A percentile compares a stretch with the other conserved stretches of the same genome.
Evolutionary conservation across 73 alveolate genomes (phyloP).

Genomic region (Paraurostyla sp.): DNA sequence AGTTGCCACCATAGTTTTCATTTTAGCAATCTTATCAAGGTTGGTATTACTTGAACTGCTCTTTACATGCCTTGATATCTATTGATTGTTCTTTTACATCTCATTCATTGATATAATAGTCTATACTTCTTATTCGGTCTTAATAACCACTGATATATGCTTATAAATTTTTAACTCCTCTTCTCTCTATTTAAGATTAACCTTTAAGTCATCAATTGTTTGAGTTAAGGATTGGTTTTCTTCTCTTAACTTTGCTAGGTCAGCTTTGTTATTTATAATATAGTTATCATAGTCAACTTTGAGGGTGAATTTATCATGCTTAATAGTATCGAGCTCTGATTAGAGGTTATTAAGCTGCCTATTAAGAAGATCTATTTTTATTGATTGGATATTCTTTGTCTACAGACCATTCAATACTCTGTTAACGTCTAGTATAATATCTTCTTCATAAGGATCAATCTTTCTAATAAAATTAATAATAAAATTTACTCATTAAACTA

Average conservation of each 20-base stretch:
- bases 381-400: not conserved
- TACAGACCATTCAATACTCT: not conserved
- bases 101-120: slow-evolving; percentile 4
- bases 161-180: not conserved
- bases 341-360: not conserved
- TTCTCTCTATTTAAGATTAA: not conserved
- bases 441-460: slow-evolving; percentile 43
- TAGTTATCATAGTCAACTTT: no score
- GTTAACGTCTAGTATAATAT: not conserved
- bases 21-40: not conserved
- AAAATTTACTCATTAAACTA: slow-evolving; percentile 9
- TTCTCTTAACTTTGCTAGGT: no score
- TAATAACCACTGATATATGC: not conserved
- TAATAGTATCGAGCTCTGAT: not conserved
- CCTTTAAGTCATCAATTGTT: not conserved
- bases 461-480: not conserved
- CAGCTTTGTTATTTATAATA: no score
- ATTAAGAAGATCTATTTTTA: not conserved
- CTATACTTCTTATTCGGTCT: not conserved
- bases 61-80: not conserved
- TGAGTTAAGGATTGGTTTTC: no score
- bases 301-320: no score
- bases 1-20: not conserved
- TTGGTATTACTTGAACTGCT: not conserved
- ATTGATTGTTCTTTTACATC: not conserved